Conservation (phyloP, 352 stramenopile species). For the Phytopythium vexans region DNA sequence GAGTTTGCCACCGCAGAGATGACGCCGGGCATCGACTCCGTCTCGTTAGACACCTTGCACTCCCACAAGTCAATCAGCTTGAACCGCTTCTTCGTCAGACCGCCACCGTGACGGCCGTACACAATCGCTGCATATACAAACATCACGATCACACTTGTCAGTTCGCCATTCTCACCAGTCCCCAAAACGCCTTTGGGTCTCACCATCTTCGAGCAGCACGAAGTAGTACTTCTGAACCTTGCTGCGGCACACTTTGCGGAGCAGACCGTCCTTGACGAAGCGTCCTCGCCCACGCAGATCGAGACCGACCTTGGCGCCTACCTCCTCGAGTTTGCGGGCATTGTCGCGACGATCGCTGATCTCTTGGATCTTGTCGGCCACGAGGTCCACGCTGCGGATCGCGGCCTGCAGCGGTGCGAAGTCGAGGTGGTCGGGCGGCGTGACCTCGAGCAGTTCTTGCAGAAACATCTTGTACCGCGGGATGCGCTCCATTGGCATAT, state of each 20-base stretch:
- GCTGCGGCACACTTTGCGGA: constrained; percentile 85
- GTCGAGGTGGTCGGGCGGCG: constrained; percentile 67
- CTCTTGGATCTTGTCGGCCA: constrained; percentile 77
- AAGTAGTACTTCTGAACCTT: constrained; percentile 86
- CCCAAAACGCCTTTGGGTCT: constrained; percentile 10
- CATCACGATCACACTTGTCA: neutral
- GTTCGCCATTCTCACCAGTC: neutral
- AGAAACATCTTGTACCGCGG: constrained; percentile 83
- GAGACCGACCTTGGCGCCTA: constrained; percentile 66
- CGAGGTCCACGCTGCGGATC: constrained; percentile 69
- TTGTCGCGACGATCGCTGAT: constrained; percentile 77
- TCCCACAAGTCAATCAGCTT: constrained; percentile 76
- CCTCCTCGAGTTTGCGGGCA: constrained; percentile 48
- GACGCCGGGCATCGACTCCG: constrained; percentile 62
- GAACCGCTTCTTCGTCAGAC: constrained; percentile 82
- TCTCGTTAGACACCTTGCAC: constrained; percentile 71
- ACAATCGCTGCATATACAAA: constrained; percentile 45
- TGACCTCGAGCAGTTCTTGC: constrained; percentile 70
- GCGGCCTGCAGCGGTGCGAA: constrained; percentile 64
- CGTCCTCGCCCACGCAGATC: constrained; percentile 47
- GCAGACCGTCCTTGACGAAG: constrained; percentile 71
- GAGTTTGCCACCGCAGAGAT: constrained; percentile 65
- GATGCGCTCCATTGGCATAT: constrained; percentile 87
- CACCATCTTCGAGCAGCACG: constrained; percentile 79
- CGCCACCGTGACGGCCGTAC: constrained; percentile 51